phyloP scores from a whole-genome alignment of 306 rosid genomes.

The Crataegus laevigata region DNA sequence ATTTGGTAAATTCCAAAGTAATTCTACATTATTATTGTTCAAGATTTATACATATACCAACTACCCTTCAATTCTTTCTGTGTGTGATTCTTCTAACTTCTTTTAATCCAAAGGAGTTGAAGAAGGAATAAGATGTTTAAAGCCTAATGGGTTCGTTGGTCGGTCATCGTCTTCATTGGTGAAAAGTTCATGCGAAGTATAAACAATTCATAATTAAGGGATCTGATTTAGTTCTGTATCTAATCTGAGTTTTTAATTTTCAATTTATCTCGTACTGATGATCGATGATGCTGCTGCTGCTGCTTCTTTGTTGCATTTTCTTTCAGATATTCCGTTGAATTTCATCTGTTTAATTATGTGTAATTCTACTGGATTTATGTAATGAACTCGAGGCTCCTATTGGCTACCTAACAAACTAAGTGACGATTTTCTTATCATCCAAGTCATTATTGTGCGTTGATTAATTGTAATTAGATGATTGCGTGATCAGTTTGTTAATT shows the following conservation, averaged over 20 bases:
- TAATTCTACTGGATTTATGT: neutral
- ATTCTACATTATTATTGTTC: neutral
- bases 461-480: neutral
- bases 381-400: neutral
- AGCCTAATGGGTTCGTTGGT: neutral
- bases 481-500: neutral
- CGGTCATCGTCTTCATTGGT: neutral
- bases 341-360: neutral
- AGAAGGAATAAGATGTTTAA: slow-evolving; percentile 9
- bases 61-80: neutral
- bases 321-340: neutral
- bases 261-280: neutral
- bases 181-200: neutral
- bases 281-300: neutral
- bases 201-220: neutral
- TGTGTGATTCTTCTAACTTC: neutral
- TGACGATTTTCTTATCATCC: neutral
- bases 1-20: neutral
- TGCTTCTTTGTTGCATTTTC: neutral
- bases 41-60: neutral
- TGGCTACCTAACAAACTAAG: neutral
- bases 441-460: neutral
- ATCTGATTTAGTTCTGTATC: slow-evolving; percentile 1
- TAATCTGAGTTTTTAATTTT: neutral
- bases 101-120: neutral